Evolutionary conservation across 257 asterid species (phyloP), one percentile per base, ranked within the genome.

Genomic region (Penstemon barbatus): DNA sequence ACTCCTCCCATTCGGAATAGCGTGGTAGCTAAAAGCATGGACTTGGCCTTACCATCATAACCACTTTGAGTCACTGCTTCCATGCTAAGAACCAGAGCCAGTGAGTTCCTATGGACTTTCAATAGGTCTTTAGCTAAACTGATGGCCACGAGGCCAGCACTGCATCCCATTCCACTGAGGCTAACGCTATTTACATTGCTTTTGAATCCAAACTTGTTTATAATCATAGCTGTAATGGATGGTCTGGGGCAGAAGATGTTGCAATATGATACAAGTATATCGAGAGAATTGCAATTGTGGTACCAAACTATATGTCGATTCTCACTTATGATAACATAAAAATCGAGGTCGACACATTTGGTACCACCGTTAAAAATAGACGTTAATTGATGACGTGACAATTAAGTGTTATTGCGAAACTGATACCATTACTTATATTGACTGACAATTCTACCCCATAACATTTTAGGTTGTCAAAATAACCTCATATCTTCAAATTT

Each of bases 161-260:
- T 78, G 81, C 95, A 86, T 4, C 95, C 95, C 90, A 86, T 88
- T n/a, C 92, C 95, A 36, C 89, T 74, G 1, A 88, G 87, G 65
- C 84, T 80, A 46, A 65, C 49, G 38, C 88, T 77, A 66, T 77
- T 88, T n/a, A 85, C 77, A n/a, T 88, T 77, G 60, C 85, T 80
- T 74, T 90, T 68, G 42, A 88, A 71, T 7, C 81, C 80, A 13
- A 83, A 85, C 72, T 79, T 84, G 80, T 88, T 85, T 49, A 83
- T 73, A 46, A 83, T 51, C 88, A 80, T 83, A 4, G 84, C 77
- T 38, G 90, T 39, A 37, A 88, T 75, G 18, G 95, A 85, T 3
- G 95, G 95, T 0, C 86, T 85, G 57, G 95, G 95, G 69, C 88
- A 80, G 80, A 85, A 87, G 45, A 83, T 56, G 81, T 88, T 80